These are phyloP conservation scores for Mortierella polycephala DNA, from an alignment of 371 early-diverging fungal genomes.

Conservation along the genomic window DNA sequence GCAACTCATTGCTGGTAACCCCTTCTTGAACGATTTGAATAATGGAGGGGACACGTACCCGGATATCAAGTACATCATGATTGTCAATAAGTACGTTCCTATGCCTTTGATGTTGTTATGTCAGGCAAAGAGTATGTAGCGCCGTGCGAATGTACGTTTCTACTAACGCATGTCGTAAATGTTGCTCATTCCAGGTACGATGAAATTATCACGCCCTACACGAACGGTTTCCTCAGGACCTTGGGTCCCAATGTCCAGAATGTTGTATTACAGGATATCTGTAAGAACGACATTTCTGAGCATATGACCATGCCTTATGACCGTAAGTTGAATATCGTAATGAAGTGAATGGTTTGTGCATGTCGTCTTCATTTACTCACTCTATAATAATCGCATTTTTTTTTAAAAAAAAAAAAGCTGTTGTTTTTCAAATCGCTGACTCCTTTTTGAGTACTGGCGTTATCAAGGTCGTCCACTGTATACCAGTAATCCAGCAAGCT, in stretches of 20 bases:
- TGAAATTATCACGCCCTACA: slow-evolving; percentile 22
- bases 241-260: slow-evolving; percentile 13
- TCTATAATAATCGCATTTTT: background rate
- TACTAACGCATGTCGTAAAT: background rate
- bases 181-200: slow-evolving; percentile 8
- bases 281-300: background rate
- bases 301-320: background rate
- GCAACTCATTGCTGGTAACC: slow-evolving; percentile 4
- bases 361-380: background rate
- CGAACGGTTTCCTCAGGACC: slow-evolving; percentile 15
- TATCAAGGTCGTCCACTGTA: no score
- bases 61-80: slow-evolving; percentile 23
- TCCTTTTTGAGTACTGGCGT: no score
- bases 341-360: background rate
- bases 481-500: no score
- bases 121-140: background rate
- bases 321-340: background rate
- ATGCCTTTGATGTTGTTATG: no score
- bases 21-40: slow-evolving; percentile 19
- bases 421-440: no score
- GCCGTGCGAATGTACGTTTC: background rate
- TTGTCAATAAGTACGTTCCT: slow-evolving; percentile 15
- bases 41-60: slow-evolving; percentile 19
- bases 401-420: background rate
- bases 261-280: background rate